A percentile compares a stretch with the other conserved stretches of the same genome.
Evolutionary conservation across 768 basidiomycete species (phyloP).

Genomic region (Podaxis sp.): DNA sequence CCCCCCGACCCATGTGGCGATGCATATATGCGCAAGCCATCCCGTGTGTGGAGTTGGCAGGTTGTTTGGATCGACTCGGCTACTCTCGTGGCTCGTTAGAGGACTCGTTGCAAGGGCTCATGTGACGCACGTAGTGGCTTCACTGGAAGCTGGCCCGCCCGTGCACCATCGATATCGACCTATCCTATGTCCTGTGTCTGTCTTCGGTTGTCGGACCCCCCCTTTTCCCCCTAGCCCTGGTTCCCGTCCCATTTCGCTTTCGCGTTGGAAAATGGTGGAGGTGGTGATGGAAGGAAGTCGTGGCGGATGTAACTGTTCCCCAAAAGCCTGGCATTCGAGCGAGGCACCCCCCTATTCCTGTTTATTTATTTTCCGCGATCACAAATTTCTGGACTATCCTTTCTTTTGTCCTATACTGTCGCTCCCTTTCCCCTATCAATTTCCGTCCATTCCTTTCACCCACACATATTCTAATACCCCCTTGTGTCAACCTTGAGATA

Average conservation of each 20-base stretch:
- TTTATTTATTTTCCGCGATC: not conserved
- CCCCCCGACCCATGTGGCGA: not conserved
- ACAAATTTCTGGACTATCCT: slow-evolving; percentile 1
- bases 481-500: slow-evolving; percentile 4
- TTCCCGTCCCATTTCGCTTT: not conserved
- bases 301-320: not conserved
- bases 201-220: not conserved
- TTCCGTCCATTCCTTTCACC: not conserved
- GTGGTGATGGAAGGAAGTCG: not conserved
- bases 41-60: not conserved
- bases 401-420: not conserved
- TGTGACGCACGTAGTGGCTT: too few relatives aligned
- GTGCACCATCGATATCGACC: not conserved
- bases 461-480: slow-evolving; percentile 7
- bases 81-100: not conserved
- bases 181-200: not conserved
- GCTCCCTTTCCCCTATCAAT: not conserved
- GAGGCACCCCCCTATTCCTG: not conserved
- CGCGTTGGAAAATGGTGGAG: not conserved
- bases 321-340: slow-evolving; percentile 6
- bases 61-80: not conserved
- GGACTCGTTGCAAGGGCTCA: too few relatives aligned
- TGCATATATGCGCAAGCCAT: not conserved
- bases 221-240: too few relatives aligned
- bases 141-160: not conserved